Evolutionary conservation across 768 basidiomycete genomes (phyloP).

Genomic region (Lepiota brunneoincarnata): DNA sequence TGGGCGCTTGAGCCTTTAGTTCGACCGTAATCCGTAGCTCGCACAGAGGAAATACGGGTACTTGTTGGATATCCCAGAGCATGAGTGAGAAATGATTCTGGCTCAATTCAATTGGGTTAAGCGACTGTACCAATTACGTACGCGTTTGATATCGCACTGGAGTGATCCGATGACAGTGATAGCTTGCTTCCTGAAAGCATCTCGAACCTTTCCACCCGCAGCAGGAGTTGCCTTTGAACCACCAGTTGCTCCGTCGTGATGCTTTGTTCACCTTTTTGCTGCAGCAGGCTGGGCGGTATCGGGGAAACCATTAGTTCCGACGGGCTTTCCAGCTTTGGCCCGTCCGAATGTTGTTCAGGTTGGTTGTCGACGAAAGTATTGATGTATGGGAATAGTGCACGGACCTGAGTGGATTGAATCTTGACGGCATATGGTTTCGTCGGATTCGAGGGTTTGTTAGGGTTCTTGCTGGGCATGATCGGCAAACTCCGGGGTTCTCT

Average conservation of each 20-base stretch:
- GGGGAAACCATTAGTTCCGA: neutral
- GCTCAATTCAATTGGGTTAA: too few relatives aligned
- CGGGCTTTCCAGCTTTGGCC: conserved; percentile 4
- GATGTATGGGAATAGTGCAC: neutral
- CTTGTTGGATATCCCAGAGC: too few relatives aligned
- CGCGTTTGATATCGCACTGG: too few relatives aligned
- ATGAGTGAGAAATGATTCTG: too few relatives aligned
- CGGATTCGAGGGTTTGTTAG: neutral
- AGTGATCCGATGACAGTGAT: neutral
- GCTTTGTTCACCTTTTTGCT: neutral
- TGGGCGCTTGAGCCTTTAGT: too few relatives aligned
- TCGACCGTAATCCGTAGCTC: too few relatives aligned
- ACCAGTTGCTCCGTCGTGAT: neutral
- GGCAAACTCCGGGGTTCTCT: neutral
- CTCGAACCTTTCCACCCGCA: neutral
- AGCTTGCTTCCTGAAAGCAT: neutral
- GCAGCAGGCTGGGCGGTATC: neutral
- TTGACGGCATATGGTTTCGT: conserved; percentile 1
- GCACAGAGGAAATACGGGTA: too few relatives aligned
- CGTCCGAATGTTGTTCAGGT: neutral
- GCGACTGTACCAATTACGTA: too few relatives aligned
- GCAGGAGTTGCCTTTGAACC: neutral
- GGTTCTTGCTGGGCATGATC: conserved; percentile 4
- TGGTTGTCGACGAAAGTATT: neutral
- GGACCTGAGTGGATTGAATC: conserved; percentile 9